Evolutionary conservation across 805 yeast genomes (phyloP).

Genomic region (Tetrapisispora iriomotensis): DNA sequence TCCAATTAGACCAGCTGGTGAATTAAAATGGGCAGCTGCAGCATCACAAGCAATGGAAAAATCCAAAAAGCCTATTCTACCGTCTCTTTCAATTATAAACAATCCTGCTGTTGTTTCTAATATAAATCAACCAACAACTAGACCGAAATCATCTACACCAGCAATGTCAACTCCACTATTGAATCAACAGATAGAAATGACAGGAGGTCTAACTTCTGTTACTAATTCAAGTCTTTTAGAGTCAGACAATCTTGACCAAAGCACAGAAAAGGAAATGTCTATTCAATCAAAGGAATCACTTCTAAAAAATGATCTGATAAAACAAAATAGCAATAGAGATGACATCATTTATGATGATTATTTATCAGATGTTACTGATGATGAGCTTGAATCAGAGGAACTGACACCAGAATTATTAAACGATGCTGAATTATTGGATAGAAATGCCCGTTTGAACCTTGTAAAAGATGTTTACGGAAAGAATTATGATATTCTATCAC

Average conservation of each 20-base stretch:
- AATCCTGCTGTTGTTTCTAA: constrained; percentile 11
- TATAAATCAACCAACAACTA: constrained; percentile 5
- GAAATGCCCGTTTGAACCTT: too few relatives aligned
- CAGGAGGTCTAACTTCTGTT: constrained; percentile 1
- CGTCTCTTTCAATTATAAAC: constrained; percentile 1
- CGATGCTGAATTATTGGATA: constrained; percentile 10
- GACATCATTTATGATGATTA: constrained; percentile 1
- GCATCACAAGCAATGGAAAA: constrained; percentile 33
- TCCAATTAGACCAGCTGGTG: constrained; percentile 45
- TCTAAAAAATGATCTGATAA: not conserved
- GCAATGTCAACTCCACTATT: constrained; percentile 10
- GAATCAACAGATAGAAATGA: constrained; percentile 8
- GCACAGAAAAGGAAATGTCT: not conserved
- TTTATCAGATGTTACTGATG: constrained; percentile 20
- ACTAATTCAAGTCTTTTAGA: not conserved
- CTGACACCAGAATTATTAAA: constrained; percentile 9
- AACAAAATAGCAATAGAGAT: not conserved
- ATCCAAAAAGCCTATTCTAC: constrained; percentile 12
- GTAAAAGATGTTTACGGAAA: constrained; percentile 10
- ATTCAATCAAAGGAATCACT: not conserved
- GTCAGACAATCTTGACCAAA: not conserved
- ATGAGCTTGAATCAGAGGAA: constrained; percentile 16
- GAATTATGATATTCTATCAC: constrained; percentile 15
- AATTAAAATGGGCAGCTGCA: constrained; percentile 47
- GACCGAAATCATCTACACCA: constrained; percentile 14